Percentiles rank a stretch among this genome's conserved stretches.
phyloP scores from a whole-genome alignment of 306 rosid genomes.

The Prunus armeniaca region DNA sequence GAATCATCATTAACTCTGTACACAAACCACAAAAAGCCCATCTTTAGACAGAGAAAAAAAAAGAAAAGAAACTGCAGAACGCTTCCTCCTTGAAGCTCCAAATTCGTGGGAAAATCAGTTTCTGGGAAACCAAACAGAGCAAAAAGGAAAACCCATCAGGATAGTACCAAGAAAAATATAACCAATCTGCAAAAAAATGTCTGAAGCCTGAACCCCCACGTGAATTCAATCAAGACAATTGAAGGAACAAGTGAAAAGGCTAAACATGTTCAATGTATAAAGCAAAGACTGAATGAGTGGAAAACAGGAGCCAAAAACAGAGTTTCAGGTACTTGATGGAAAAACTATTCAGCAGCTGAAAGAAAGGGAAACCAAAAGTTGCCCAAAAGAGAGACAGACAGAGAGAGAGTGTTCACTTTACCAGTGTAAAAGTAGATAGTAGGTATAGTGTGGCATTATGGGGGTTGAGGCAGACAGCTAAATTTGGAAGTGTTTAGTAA shows the following conservation, averaged over 20 bases:
- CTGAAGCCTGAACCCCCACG: slow-evolving; percentile 36
- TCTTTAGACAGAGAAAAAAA: background rate
- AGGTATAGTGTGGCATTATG: slow-evolving; percentile 27
- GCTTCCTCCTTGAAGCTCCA: slow-evolving; percentile 9
- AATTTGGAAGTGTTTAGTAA: slow-evolving; percentile 23
- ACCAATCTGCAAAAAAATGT: slow-evolving; percentile 14
- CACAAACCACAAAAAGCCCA: slow-evolving; percentile 2
- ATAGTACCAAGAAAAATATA: slow-evolving; percentile 17
- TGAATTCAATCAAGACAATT: slow-evolving; percentile 21
- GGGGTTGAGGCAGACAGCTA: slow-evolving; percentile 31
- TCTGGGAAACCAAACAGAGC: slow-evolving; percentile 8
- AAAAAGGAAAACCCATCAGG: background rate
- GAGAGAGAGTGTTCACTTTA: slow-evolving; percentile 22
- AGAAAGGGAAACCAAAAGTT: slow-evolving; percentile 30
- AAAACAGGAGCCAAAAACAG: slow-evolving; percentile 35
- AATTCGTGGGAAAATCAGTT: slow-evolving; percentile 19
- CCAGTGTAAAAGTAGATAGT: slow-evolving; percentile 37
- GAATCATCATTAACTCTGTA: slow-evolving; percentile 6
- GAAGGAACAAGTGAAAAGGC: slow-evolving; percentile 18
- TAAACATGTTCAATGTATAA: slow-evolving; percentile 26
- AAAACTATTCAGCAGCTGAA: slow-evolving; percentile 30
- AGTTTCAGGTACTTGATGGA: slow-evolving; percentile 28
- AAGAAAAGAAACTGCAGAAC: slow-evolving; percentile 10
- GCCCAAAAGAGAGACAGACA: slow-evolving; percentile 23
- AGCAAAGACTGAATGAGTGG: slow-evolving; percentile 25